Evolutionary conservation across 192 early-diverging fungal genomes (phyloP).

Genomic region (Gaertneriomyces semiglobifer): DNA sequence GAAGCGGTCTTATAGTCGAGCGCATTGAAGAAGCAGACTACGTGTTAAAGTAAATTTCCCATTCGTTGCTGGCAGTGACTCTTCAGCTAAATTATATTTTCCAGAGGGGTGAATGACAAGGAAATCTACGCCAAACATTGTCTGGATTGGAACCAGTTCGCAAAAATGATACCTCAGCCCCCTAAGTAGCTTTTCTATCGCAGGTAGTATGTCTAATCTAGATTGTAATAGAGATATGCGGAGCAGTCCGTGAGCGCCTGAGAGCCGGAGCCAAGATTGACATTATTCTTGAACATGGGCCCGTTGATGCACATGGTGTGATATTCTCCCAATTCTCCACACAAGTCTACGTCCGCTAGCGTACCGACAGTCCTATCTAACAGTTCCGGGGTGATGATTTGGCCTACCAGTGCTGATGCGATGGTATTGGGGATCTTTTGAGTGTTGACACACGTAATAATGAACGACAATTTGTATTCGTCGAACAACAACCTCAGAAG

Average conservation of each 20-base stretch:
- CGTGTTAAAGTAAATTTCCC: no score
- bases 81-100: no score
- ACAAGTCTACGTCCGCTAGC: slow-evolving; percentile 2
- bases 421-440: slow-evolving; percentile 2
- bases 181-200: background rate
- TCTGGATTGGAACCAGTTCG: background rate
- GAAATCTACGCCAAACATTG: no score
- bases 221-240: no score
- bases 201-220: no score
- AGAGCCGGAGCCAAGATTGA: background rate
- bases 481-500: slow-evolving; percentile 8
- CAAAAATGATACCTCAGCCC: slow-evolving; percentile 6
- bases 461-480: slow-evolving; percentile 4
- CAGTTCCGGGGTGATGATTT: slow-evolving; percentile 6
- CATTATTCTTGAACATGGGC: slow-evolving; percentile 11
- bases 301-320: slow-evolving; percentile 21
- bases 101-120: no score
- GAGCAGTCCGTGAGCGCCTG: no score
- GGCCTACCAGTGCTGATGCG: slow-evolving; percentile 12
- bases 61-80: no score
- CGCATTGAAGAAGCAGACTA: no score
- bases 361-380: background rate
- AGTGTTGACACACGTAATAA: slow-evolving; percentile 19
- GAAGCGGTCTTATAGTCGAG: no score
- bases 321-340: slow-evolving; percentile 24